phyloP scores from a whole-genome alignment of 2,329 filamentous ascomycete genomes.

The Apiospora aurea region DNA sequence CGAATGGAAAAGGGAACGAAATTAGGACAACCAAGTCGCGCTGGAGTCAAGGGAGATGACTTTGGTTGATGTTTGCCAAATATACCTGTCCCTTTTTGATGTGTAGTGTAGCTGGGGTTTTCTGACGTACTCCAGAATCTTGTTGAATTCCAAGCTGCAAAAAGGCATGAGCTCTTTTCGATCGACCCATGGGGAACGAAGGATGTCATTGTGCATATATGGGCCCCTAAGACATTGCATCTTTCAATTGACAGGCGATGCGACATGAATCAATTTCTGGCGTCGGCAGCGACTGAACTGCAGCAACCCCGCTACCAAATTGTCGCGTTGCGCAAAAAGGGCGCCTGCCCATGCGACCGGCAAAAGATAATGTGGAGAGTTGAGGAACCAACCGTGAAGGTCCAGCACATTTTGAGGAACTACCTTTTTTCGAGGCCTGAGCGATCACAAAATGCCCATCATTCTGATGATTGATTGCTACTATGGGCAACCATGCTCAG shows the following conservation, averaged over 20 bases:
- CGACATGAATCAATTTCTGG: background rate
- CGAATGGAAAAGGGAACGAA: background rate
- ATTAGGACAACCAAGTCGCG: no score
- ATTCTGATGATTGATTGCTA: no score
- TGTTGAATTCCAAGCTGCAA: no score
- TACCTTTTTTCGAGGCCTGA: no score
- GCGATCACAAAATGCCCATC: no score
- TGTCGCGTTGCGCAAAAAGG: background rate
- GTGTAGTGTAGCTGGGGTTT: background rate
- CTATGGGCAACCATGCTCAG: no score
- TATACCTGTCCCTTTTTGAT: background rate
- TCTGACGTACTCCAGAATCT: background rate
- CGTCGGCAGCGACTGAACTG: background rate
- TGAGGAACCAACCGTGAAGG: no score
- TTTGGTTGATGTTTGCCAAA: background rate
- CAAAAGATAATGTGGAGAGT: constrained; percentile 27
- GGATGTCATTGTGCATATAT: background rate
- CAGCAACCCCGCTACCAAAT: background rate
- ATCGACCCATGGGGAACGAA: background rate
- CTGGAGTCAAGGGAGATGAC: no score
- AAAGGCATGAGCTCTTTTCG: no score
- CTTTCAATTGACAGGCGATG: no score
- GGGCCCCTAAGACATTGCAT: background rate
- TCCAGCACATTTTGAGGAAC: no score
- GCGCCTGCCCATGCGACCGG: background rate